Percentiles rank a stretch among this genome's conserved stretches.
phyloP scores from a whole-genome alignment of 345 rosid species.

The Eucalyptus leucophloia region DNA sequence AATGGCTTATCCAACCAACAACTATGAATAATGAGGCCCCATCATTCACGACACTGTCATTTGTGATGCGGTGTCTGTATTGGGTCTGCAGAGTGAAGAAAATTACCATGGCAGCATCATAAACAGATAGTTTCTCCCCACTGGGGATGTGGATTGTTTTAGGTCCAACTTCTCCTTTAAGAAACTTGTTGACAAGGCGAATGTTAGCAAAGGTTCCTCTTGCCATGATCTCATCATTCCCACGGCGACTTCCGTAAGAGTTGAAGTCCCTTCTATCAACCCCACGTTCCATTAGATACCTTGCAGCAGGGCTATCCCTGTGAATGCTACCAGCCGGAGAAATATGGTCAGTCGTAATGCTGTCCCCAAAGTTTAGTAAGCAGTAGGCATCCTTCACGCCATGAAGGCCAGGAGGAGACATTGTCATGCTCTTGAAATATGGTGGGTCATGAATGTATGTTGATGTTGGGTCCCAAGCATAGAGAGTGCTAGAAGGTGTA shows the following conservation, averaged over 20 bases:
- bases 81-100: neutral
- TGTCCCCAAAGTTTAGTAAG: conserved; percentile 77
- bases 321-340: conserved; percentile 96
- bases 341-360: conserved; percentile 90
- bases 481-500: conserved; percentile 51
- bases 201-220: conserved; percentile 85
- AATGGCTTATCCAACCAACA: neutral
- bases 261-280: conserved; percentile 78
- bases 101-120: conserved; percentile 77
- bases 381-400: conserved; percentile 85
- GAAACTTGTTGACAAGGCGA: conserved; percentile 62
- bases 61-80: neutral
- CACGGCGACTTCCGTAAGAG: conserved; percentile 87
- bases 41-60: neutral
- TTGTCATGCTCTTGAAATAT: conserved; percentile 80
- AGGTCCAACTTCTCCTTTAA: conserved; percentile 89
- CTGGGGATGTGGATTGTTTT: conserved; percentile 72
- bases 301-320: conserved; percentile 89
- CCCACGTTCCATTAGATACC: conserved; percentile 67
- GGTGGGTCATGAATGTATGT: conserved; percentile 90
- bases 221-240: conserved; percentile 84
- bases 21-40: neutral
- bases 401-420: conserved; percentile 82
- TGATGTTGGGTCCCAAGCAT: conserved; percentile 76
- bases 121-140: conserved; percentile 75